phyloP scores from a whole-genome alignment of 2,329 filamentous ascomycete genomes.

The Escovopsis sp. region DNA sequence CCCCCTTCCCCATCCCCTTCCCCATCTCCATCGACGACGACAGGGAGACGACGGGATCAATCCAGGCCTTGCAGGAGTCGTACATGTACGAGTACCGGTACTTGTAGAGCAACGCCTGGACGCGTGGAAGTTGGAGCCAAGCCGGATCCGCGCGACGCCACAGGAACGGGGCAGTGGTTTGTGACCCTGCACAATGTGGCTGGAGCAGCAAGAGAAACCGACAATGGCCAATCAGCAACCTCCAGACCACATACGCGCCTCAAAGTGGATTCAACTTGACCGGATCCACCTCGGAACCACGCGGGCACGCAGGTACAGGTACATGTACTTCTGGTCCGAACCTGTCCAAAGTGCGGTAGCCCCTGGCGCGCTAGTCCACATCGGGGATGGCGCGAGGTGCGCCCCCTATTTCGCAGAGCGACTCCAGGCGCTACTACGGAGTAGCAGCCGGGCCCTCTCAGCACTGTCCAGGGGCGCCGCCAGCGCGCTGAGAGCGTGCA shows the following conservation, averaged over 20 bases:
- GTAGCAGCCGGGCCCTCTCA: background rate
- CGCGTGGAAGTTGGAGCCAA: conserved; percentile 3
- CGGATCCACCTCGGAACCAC: too few relatives aligned
- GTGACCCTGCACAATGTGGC: too few relatives aligned
- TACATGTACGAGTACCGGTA: too few relatives aligned
- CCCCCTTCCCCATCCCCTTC: too few relatives aligned
- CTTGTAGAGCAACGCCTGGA: background rate
- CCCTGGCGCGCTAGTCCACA: conserved; percentile 3
- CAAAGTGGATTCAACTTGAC: background rate
- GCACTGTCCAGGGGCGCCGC: background rate
- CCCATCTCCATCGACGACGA: too few relatives aligned
- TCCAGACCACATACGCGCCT: conserved; percentile 1
- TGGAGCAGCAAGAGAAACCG: background rate
- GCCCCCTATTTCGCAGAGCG: conserved; percentile 7
- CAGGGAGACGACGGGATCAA: too few relatives aligned
- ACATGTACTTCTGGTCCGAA: too few relatives aligned
- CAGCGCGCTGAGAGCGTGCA: background rate
- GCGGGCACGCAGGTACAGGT: background rate
- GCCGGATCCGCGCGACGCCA: conserved; percentile 6
- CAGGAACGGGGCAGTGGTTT: background rate
- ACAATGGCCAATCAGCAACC: conserved; percentile 4
- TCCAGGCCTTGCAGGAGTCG: too few relatives aligned
- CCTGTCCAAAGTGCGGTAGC: background rate
- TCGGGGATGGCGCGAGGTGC: conserved; percentile 4
- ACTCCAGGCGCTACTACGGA: background rate